phyloP scores from a whole-genome alignment of 2,329 filamentous ascomycete genomes.

The Thielaviopsis cerberus region DNA sequence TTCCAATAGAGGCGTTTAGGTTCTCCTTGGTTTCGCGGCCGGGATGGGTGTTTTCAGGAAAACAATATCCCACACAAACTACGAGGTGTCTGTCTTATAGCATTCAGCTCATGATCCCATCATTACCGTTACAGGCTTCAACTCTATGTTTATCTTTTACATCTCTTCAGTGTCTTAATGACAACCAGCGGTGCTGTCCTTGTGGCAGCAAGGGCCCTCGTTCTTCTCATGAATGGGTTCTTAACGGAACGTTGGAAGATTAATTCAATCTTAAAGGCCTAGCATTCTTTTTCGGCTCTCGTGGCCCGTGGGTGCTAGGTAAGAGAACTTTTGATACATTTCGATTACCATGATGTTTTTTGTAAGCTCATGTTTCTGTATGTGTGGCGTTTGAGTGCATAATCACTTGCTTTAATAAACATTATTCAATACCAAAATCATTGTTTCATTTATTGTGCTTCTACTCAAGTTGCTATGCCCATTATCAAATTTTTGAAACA shows the following conservation, averaged over 20 bases:
- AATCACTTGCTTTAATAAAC: neutral
- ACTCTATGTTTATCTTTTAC: neutral
- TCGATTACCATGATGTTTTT: neutral
- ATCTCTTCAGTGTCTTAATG: neutral
- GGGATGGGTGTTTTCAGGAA: neutral
- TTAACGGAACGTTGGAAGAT: slow-evolving; percentile 59
- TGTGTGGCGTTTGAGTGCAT: neutral
- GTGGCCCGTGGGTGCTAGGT: slow-evolving; percentile 21
- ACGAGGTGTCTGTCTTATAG: neutral
- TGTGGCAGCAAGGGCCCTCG: slow-evolving; percentile 40
- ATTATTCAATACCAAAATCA: no score
- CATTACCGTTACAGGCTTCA: neutral
- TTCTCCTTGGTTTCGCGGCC: neutral
- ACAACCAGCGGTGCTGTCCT: slow-evolving; percentile 45
- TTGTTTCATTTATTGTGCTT: no score
- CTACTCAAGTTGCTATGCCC: no score
- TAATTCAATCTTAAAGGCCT: slow-evolving; percentile 14
- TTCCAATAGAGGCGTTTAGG: neutral
- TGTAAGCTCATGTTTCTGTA: neutral
- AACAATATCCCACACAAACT: neutral
- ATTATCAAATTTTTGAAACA: no score
- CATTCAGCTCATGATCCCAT: slow-evolving; percentile 1
- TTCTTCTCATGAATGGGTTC: slow-evolving; percentile 36
- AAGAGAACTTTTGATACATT: slow-evolving; percentile 26
- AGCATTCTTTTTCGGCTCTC: slow-evolving; percentile 11